phyloP scores from a whole-genome alignment of 2,329 filamentous ascomycete genomes.

The Xylaria sp. region DNA sequence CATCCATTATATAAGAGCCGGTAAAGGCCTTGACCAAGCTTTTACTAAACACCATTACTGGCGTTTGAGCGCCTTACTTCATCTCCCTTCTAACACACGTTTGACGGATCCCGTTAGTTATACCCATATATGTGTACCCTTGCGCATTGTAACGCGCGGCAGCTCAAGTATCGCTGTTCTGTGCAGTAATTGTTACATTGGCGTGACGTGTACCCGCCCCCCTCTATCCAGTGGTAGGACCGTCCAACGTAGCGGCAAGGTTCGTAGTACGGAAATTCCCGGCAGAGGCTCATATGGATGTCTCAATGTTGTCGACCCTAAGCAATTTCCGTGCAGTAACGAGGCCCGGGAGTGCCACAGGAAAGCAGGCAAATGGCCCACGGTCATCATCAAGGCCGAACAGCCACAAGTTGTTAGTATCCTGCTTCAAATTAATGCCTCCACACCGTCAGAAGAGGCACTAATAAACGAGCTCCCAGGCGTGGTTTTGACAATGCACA shows the following conservation, averaged over 20 bases:
- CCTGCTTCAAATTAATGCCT: neutral
- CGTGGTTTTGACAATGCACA: slow-evolving; percentile 30
- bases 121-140: slow-evolving; percentile 32
- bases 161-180: slow-evolving; percentile 2
- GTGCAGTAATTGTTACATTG: slow-evolving; percentile 16
- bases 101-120: slow-evolving; percentile 26
- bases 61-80: slow-evolving; percentile 30
- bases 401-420: neutral
- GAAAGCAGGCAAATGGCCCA: slow-evolving; percentile 26
- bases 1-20: neutral
- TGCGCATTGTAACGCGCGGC: slow-evolving; percentile 33
- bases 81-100: slow-evolving; percentile 24
- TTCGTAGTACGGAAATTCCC: slow-evolving; percentile 12
- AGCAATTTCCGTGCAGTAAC: slow-evolving; percentile 32
- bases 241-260: slow-evolving; percentile 21
- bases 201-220: slow-evolving; percentile 30
- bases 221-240: slow-evolving; percentile 27
- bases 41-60: slow-evolving; percentile 27
- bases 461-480: slow-evolving; percentile 28
- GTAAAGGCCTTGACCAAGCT: slow-evolving; percentile 24
- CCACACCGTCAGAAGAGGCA: slow-evolving; percentile 19
- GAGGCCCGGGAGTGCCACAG: slow-evolving; percentile 31
- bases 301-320: slow-evolving; percentile 24
- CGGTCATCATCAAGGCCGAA: slow-evolving; percentile 34
- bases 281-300: slow-evolving; percentile 17